phyloP scores from a whole-genome alignment of 768 basidiomycete species.

The Sarcodon sp. region DNA sequence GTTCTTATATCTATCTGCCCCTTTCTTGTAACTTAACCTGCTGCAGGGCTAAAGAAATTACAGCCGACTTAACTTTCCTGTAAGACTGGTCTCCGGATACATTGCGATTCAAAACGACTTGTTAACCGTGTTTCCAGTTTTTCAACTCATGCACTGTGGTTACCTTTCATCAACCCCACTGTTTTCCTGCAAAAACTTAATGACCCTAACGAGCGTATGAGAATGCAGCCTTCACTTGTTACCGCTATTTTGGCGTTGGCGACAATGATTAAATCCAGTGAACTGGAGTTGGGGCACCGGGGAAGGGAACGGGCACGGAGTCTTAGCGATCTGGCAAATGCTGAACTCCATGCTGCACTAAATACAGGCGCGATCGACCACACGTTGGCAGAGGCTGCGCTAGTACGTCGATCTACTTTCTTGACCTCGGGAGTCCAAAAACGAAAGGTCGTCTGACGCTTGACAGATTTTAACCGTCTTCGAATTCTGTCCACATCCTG shows the following conservation, averaged over 20 bases:
- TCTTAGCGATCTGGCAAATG: constrained; percentile 44
- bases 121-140: constrained; percentile 33
- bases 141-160: constrained; percentile 46
- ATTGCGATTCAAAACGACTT: neutral
- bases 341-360: constrained; percentile 37
- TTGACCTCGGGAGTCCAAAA: neutral
- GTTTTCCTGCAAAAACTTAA: constrained; percentile 39
- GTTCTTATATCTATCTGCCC: constrained; percentile 5
- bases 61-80: constrained; percentile 38
- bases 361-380: constrained; percentile 41
- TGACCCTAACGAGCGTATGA: constrained; percentile 35
- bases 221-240: constrained; percentile 62
- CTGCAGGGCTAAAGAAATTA: constrained; percentile 35
- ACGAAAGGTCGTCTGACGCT: neutral
- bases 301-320: constrained; percentile 48
- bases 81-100: constrained; percentile 16
- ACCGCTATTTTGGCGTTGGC: constrained; percentile 59
- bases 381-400: constrained; percentile 59
- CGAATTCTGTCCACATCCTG: constrained; percentile 63
- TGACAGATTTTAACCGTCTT: constrained; percentile 62
- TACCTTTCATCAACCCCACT: constrained; percentile 54
- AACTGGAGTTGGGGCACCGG: constrained; percentile 36
- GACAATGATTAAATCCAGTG: constrained; percentile 61
- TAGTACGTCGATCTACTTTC: constrained; percentile 25
- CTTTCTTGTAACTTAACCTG: neutral